Percentiles rank a stretch among this genome's conserved stretches.
phyloP scores from a whole-genome alignment of 2,329 filamentous ascomycete genomes.

The Talaromyces verruculosus region DNA sequence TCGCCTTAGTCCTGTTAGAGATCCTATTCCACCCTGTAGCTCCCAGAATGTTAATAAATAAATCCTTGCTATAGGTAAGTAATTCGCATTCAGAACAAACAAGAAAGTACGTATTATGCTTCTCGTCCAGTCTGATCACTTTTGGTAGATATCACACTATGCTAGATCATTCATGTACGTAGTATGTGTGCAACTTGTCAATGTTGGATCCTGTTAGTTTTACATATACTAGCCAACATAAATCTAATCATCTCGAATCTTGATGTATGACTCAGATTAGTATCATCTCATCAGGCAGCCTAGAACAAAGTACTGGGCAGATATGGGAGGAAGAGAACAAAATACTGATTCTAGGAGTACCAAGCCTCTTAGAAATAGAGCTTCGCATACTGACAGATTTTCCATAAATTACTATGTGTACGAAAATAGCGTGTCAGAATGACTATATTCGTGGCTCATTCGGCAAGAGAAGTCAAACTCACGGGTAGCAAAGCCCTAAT shows the following conservation, averaged over 20 bases:
- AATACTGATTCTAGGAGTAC: not conserved
- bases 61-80: not conserved
- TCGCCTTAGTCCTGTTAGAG: not conserved
- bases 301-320: not conserved
- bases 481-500: not conserved
- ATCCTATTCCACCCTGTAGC: not conserved
- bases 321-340: not conserved
- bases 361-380: not conserved
- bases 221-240: not conserved
- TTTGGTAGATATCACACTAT: not conserved
- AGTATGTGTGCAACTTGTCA: not conserved
- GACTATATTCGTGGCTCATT: not conserved
- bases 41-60: not conserved
- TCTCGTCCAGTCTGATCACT: not conserved
- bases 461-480: not conserved
- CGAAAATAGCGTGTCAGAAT: not conserved
- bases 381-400: not conserved
- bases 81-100: not conserved
- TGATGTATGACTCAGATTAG: not conserved
- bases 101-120: not conserved
- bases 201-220: not conserved
- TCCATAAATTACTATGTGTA: not conserved
- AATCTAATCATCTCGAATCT: not conserved
- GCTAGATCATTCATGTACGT: not conserved
- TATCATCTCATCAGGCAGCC: not conserved